Conservation (phyloP, 148 eudicot genomes). For the Cornus controversa region DNA sequence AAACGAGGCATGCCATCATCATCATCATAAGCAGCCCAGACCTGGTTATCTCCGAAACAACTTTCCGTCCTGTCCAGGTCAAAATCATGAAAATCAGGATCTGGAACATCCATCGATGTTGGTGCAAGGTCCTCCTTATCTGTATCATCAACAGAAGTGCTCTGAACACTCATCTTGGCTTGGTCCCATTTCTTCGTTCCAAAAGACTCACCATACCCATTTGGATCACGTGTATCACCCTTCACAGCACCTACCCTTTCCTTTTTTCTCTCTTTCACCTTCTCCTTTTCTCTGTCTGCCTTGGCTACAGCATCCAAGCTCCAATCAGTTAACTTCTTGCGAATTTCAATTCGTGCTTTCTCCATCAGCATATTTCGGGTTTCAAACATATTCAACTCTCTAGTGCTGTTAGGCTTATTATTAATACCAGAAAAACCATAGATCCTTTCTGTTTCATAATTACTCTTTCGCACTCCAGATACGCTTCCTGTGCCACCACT, state of each 20-base stretch:
- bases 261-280: slow-evolving; percentile 31
- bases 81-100: slow-evolving; percentile 61
- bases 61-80: slow-evolving; percentile 46
- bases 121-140: slow-evolving; percentile 17
- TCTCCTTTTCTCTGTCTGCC: slow-evolving; percentile 20
- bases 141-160: slow-evolving; percentile 17
- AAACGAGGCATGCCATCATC: slow-evolving; percentile 69
- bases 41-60: slow-evolving; percentile 48
- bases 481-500: slow-evolving; percentile 17
- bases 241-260: slow-evolving; percentile 23
- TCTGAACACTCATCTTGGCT: not conserved
- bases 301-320: slow-evolving; percentile 27
- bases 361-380: slow-evolving; percentile 40
- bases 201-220: slow-evolving; percentile 20
- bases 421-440: slow-evolving; percentile 25
- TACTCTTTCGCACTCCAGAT: slow-evolving; percentile 10
- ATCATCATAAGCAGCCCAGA: slow-evolving; percentile 59
- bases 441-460: slow-evolving; percentile 7
- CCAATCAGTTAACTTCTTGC: slow-evolving; percentile 41
- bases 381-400: slow-evolving; percentile 50
- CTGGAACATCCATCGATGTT: slow-evolving; percentile 43
- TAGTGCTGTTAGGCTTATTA: slow-evolving; percentile 23
- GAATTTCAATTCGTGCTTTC: slow-evolving; percentile 51
- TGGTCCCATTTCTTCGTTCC: slow-evolving; percentile 4
- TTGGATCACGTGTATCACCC: slow-evolving; percentile 14